Evolutionary conservation across 192 early-diverging fungal genomes (phyloP), one percentile per base, ranked within the genome.

Genomic region (Gaertneriomyces sp.): DNA sequence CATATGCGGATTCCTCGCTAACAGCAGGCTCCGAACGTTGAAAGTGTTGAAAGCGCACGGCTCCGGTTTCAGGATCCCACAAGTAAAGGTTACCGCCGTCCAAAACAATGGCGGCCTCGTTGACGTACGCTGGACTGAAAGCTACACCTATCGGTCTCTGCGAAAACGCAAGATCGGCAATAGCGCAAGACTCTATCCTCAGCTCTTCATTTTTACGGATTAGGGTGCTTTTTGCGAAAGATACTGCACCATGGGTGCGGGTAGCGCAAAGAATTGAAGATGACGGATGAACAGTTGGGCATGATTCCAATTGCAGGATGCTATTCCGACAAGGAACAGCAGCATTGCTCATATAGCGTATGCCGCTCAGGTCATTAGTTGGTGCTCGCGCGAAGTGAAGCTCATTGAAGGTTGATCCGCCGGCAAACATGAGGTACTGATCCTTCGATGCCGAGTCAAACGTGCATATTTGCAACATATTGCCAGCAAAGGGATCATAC

Each of bases 71-170:
- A 33, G 25, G 25, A 41, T 62, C 56, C 68, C 68, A 69, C 16
- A 69, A 17, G 10, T 39, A 53, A 7, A 69, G 19, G 10, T 62
- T 53, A 33, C 68, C 68, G 5, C 58, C 53, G 19, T 69, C 68
- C 39, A 62, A 2, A 11, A 69, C 39, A 6, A 69, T 20, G 12
- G 60, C 68, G 17, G 53, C 68, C 33, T 69, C 68, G 6, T 17
- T 47, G 6, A 60, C n/a, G 10, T 55, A 4, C 9, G 44, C 42
- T n/a, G 68, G 60, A 58, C 56, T 69, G 60, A 61, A 53, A 17
- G 58, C 60, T 17, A 69, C 51, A 53, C 62, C 33, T 7, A 61
- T 16, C n/a, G 68, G 68, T n/a, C 68, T 58, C 17, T 45, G 16
- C 17, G 17, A 11, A 17, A 63, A 54, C 56, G 17, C 19, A 20